Evolutionary conservation across 495 filamentous ascomycete species (phyloP), one percentile per base, ranked within the genome.

Genomic region (Halenospora varia): DNA sequence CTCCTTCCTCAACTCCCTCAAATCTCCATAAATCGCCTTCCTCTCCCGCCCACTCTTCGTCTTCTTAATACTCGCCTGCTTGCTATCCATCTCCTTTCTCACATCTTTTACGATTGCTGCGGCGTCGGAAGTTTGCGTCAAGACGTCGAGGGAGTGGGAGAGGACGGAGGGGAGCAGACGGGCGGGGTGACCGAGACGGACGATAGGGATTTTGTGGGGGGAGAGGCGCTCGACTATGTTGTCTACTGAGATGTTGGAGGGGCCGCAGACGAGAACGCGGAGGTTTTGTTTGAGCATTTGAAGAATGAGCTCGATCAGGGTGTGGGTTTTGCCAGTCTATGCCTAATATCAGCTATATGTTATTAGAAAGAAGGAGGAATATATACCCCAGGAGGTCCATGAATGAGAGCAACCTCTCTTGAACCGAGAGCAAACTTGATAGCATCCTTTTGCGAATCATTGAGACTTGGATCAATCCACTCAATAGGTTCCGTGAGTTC

Each of bases 141-240:
- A 78, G 0, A 95, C 87, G 62, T 98, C 94, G 0, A 98, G 81
- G 2, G 90, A 96, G 66, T 96, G 91, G 60, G 85, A 84, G 26
- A 97, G 74, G 0, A 97, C 92, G 0, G 88, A 89, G 0, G 94
- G 93, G 1, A 98, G 82, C 2, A 98, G 77, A 18, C 94, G 85
- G 1, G 94, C 95, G 1, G 95, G 94, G 71, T 97, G 94, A 0
- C 94, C 94, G 0, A 98, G 82, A 0, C 94, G 88, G 55, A 97
- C 81, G 53, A 97, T 88, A 0, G 93, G 89, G 1, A 97, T 78
- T 60, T 88, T 88, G 58, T 89, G 87, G 0, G 88, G 85, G 0
- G 91, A 80, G 0, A 97, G 80, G 10, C 95, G 83, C 71, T 97
- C 93, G n/a, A 96, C 92, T 57, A 99, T 97, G 66, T 99, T 99